These are phyloP conservation scores for Candida easanensis DNA, from an alignment of 805 yeast species.

Conservation along the genomic window DNA sequence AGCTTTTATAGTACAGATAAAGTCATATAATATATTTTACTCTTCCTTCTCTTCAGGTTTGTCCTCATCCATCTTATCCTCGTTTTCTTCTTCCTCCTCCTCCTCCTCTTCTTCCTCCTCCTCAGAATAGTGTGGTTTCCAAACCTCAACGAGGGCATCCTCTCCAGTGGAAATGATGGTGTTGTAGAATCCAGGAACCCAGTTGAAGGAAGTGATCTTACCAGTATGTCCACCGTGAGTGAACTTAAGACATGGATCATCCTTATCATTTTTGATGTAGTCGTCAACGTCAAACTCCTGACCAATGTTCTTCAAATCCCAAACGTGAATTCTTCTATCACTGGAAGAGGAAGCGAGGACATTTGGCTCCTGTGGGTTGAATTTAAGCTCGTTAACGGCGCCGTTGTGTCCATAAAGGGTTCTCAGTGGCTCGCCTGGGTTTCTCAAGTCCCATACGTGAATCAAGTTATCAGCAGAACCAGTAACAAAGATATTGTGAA, in stretches of 20 bases:
- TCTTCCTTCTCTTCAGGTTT: slow-evolving; percentile 2
- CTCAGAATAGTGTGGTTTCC: slow-evolving; percentile 46
- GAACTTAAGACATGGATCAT: slow-evolving; percentile 75
- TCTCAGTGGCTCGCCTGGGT: slow-evolving; percentile 55
- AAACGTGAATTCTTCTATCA: slow-evolving; percentile 68
- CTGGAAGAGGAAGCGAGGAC: slow-evolving; percentile 56
- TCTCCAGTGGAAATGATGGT: slow-evolving; percentile 69
- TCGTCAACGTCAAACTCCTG: slow-evolving; percentile 54
- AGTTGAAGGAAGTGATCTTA: slow-evolving; percentile 60
- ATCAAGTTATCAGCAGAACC: slow-evolving; percentile 78
- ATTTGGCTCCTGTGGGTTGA: slow-evolving; percentile 47
- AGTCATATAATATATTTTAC: not conserved
- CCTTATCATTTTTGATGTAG: slow-evolving; percentile 52
- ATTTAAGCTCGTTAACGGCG: slow-evolving; percentile 53
- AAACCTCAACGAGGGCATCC: slow-evolving; percentile 71
- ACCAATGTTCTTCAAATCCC: slow-evolving; percentile 67
- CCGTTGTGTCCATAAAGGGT: slow-evolving; percentile 65
- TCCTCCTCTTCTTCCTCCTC: slow-evolving; percentile 42
- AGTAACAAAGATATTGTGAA: slow-evolving; percentile 59
- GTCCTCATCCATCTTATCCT: slow-evolving; percentile 9
- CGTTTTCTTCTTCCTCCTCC: slow-evolving; percentile 21
- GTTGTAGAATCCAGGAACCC: slow-evolving; percentile 61
- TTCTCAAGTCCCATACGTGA: slow-evolving; percentile 72
- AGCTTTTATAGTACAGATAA: not conserved
- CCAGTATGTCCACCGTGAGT: slow-evolving; percentile 88